Conservation (phyloP, 1,139 yeast genomes). For the Entelexis sorbosivorans region DNA sequence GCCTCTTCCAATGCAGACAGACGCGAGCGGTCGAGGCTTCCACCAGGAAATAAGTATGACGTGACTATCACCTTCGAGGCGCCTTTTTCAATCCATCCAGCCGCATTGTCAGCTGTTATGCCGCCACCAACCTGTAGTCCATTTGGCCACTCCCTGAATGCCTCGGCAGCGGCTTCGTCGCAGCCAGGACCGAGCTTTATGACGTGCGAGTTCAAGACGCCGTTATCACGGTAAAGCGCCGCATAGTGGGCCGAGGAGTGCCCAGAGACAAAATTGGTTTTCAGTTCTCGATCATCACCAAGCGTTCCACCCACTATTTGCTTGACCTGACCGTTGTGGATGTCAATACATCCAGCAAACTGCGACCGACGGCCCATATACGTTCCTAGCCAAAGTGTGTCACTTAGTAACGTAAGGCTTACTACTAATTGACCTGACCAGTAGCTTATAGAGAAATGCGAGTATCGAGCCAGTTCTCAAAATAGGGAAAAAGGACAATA, state of each 20-base stretch:
- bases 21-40: conserved; percentile 45
- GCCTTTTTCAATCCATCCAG: conserved; percentile 53
- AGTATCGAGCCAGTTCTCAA: too few species aligned
- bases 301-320: conserved; percentile 95
- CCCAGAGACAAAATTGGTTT: conserved; percentile 72
- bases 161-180: conserved; percentile 71
- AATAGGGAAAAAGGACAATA: too few species aligned
- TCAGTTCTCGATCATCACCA: conserved; percentile 29
- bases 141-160: conserved; percentile 63
- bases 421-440: too few species aligned
- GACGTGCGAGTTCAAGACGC: conserved; percentile 73
- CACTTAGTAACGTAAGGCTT: too few species aligned
- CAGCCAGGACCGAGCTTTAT: conserved; percentile 82
- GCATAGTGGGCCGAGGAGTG: conserved; percentile 72
- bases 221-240: conserved; percentile 47
- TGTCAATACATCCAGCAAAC: conserved; percentile 90
- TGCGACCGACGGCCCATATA: conserved; percentile 21
- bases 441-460: too few species aligned
- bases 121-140: conserved; percentile 89
- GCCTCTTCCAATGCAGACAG: conserved; percentile 38
- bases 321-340: conserved; percentile 88
- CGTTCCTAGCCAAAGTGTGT: background rate
- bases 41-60: conserved; percentile 69
- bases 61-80: conserved; percentile 88
- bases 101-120: conserved; percentile 60